These are phyloP conservation scores for Gelatoporia subvermispora DNA, from an alignment of 768 basidiomycete genomes.

Conservation along the genomic window DNA sequence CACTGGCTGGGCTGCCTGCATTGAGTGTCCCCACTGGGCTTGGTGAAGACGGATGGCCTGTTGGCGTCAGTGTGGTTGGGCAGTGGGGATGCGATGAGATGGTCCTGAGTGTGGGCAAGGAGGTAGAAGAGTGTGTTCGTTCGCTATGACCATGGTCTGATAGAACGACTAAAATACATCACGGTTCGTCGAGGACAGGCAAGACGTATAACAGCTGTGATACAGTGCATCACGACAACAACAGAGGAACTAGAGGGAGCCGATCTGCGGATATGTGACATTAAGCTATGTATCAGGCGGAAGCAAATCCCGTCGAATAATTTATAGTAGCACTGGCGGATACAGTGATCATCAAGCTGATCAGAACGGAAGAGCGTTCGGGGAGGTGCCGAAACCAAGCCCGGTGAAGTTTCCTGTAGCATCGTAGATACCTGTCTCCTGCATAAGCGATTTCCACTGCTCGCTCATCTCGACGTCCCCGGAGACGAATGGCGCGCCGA, in stretches of 20 bases:
- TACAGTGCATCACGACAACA: too few species aligned
- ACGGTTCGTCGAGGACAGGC: too few species aligned
- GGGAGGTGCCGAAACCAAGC: not conserved
- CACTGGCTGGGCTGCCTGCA: slow-evolving; percentile 83
- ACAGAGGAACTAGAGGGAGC: too few species aligned
- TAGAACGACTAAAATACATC: too few species aligned
- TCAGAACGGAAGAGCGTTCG: too few species aligned
- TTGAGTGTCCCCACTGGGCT: slow-evolving; percentile 61
- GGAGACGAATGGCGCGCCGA: slow-evolving; percentile 35
- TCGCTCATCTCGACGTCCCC: slow-evolving; percentile 61
- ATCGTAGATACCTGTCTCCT: slow-evolving; percentile 53
- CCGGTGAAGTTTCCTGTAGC: slow-evolving; percentile 10
- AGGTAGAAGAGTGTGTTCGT: not conserved
- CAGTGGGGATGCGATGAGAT: slow-evolving; percentile 79
- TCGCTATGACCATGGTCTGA: too few species aligned
- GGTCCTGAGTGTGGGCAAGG: slow-evolving; percentile 49
- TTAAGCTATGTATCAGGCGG: too few species aligned
- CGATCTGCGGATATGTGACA: too few species aligned
- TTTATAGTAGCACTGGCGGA: too few species aligned
- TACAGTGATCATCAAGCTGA: too few species aligned
- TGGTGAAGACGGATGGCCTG: slow-evolving; percentile 65
- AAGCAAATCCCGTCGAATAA: too few species aligned
- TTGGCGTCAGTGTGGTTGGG: slow-evolving; percentile 79
- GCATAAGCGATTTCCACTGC: slow-evolving; percentile 65
- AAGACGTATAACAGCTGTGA: too few species aligned